phyloP scores from a whole-genome alignment of 768 basidiomycete species.

The Phallus indusiatus region DNA sequence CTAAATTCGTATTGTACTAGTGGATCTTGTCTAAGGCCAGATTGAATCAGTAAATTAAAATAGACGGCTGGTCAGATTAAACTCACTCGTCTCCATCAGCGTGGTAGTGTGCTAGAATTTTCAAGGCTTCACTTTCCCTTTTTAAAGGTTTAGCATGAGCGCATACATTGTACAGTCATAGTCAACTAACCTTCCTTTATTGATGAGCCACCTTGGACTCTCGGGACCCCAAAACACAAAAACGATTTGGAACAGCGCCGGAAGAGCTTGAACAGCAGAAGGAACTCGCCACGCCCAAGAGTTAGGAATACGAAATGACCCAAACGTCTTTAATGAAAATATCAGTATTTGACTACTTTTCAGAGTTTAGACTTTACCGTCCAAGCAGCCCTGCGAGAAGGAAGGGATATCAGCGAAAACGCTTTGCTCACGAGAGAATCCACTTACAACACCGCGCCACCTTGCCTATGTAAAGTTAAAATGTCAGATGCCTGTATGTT shows the following conservation, averaged over 20 bases:
- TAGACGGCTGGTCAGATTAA: not conserved
- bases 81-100: constrained; percentile 34
- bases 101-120: constrained; percentile 47
- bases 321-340: constrained; percentile 23
- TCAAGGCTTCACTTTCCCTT: constrained; percentile 37
- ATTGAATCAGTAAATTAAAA: not conserved
- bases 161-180: not conserved
- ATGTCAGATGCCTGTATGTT: not conserved
- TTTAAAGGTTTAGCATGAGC: not conserved
- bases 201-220: constrained; percentile 26
- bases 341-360: not conserved
- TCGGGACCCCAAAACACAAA: constrained; percentile 36
- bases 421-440: not conserved
- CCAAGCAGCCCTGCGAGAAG: constrained; percentile 6
- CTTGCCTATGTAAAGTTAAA: constrained; percentile 3
- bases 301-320: constrained; percentile 30
- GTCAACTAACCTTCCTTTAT: not conserved
- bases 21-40: constrained; percentile 33
- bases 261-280: constrained; percentile 28
- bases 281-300: constrained; percentile 37
- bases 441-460: constrained; percentile 7
- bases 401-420: not conserved
- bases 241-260: constrained; percentile 21
- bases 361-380: not conserved
- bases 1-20: constrained; percentile 52